Evolutionary conservation across 768 basidiomycete genomes (phyloP), one percentile per base, ranked within the genome.

Genomic region (Leccinum variicolor): DNA sequence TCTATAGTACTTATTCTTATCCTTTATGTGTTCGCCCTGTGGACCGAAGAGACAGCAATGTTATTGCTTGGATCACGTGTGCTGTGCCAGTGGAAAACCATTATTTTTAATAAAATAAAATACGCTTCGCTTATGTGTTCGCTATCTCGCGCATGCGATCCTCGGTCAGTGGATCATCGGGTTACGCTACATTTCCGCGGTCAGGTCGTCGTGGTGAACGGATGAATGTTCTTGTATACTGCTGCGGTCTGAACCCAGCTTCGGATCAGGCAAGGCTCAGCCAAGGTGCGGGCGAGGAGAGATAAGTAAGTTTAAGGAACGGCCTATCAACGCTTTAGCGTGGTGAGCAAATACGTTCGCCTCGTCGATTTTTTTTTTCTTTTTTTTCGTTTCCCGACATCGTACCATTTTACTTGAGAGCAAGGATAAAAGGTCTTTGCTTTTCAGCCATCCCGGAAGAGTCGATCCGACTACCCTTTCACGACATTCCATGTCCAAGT

Each of bases 1-100:
- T 64, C 45, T 73, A 63, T 68, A 68, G 55, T 65, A 71, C 60
- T 68, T 72, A 68, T 65, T 65, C 56, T 52, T 71, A 13, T 33
- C 31, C 31, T 14, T 62, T 53, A 55, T 45, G 54, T 63, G 28
- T 7, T 50, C 15, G n/a, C 23, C 13, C 11, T 46, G 26, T 26
- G 31, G 31, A 14, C 13, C 31, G 31, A 33, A 33, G 31, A 4
- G 31, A 4, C 31, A 31, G 31, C 11, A 31, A 11, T 4, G 31
- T 13, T 33, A 33, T 33, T 6, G 5, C 5, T 10, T 33, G 31
- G 13, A 33, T 33, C 31, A 13, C 31, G 31, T 33, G 13, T 5
- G 31, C 31, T 33, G 31, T 13, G 13, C 29, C 14, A 4, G 0
- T 33, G 31, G 31, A 33, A 14, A 33, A 13, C 31, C 2, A 33